phyloP scores from a whole-genome alignment of 202 grass and related monocot genomes.

The Saccharum hybrid region DNA sequence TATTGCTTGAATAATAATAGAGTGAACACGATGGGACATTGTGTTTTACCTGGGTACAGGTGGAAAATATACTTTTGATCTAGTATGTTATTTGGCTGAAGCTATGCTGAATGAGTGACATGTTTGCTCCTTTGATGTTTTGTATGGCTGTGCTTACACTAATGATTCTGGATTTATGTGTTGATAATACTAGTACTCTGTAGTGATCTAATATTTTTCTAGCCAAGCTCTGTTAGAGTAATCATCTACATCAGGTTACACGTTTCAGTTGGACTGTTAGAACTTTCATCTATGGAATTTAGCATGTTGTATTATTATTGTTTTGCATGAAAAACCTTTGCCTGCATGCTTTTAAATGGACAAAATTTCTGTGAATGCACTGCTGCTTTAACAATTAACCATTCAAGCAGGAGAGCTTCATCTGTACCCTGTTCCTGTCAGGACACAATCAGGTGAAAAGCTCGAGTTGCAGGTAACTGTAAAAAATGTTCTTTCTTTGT shows the following conservation, averaged over 20 bases:
- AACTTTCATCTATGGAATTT: not conserved
- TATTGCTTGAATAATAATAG: not conserved
- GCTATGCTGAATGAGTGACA: not conserved
- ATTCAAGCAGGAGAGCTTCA: constrained; percentile 75
- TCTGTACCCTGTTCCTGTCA: constrained; percentile 83
- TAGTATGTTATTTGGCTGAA: constrained; percentile 25
- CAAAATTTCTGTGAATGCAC: constrained; percentile 3
- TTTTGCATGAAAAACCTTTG: constrained; percentile 7
- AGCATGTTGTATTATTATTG: not conserved
- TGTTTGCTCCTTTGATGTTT: not conserved
- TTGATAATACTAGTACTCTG: constrained; percentile 5
- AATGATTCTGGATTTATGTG: constrained; percentile 9
- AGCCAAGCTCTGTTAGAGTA: not conserved
- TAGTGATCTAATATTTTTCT: not conserved
- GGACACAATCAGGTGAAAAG: constrained; percentile 90
- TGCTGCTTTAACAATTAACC: constrained; percentile 18
- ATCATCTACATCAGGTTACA: not conserved
- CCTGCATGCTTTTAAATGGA: constrained; percentile 7
- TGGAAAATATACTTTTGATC: not conserved
- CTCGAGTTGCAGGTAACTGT: constrained; percentile 82
- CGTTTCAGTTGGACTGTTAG: not conserved
- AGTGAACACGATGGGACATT: not conserved
- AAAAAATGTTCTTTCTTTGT: constrained; percentile 13
- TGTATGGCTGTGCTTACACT: not conserved
- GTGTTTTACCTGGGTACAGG: constrained; percentile 12